Evolutionary conservation across 2,329 filamentous ascomycete species (phyloP).

Genomic region (Fusarium pseudograminearum): DNA sequence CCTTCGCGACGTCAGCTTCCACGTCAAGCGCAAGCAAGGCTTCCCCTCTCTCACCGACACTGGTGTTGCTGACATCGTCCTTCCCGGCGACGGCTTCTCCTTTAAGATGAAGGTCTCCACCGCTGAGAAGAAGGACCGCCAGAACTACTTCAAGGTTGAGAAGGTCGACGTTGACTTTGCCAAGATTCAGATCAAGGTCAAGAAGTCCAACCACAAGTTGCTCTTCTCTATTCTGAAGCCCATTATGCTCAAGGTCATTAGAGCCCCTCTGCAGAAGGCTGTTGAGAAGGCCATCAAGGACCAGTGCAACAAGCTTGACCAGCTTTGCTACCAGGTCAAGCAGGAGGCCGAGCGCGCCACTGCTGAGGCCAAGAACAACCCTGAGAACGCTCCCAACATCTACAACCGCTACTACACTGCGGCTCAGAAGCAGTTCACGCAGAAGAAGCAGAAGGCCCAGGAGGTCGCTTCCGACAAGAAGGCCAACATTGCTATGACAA

Average conservation of each 20-base stretch:
- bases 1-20: slow-evolving; percentile 89
- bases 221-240: slow-evolving; percentile 90
- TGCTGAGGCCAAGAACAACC: slow-evolving; percentile 68
- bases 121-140: slow-evolving; percentile 77
- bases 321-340: slow-evolving; percentile 80
- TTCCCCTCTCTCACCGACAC: slow-evolving; percentile 90
- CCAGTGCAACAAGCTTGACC: slow-evolving; percentile 80
- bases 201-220: slow-evolving; percentile 94
- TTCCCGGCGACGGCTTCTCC: slow-evolving; percentile 87
- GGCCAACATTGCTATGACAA: slow-evolving; percentile 67
- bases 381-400: slow-evolving; percentile 81
- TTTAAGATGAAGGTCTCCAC: slow-evolving; percentile 93
- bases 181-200: slow-evolving; percentile 86
- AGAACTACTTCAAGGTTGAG: slow-evolving; percentile 95
- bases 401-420: slow-evolving; percentile 87
- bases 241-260: slow-evolving; percentile 83
- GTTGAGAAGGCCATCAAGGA: slow-evolving; percentile 91
- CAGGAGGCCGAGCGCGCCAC: slow-evolving; percentile 81
- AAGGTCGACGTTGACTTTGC: slow-evolving; percentile 87
- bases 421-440: slow-evolving; percentile 76
- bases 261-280: slow-evolving; percentile 86
- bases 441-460: slow-evolving; percentile 83
- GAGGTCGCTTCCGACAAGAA: slow-evolving; percentile 72
- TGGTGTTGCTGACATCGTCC: slow-evolving; percentile 87
- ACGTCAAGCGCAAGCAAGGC: slow-evolving; percentile 93